A percentile compares a stretch with the other conserved stretches of the same genome.
Conservation (phyloP, 1,284 basidiomycete species). For the Gymnopus androsaceus region DNA sequence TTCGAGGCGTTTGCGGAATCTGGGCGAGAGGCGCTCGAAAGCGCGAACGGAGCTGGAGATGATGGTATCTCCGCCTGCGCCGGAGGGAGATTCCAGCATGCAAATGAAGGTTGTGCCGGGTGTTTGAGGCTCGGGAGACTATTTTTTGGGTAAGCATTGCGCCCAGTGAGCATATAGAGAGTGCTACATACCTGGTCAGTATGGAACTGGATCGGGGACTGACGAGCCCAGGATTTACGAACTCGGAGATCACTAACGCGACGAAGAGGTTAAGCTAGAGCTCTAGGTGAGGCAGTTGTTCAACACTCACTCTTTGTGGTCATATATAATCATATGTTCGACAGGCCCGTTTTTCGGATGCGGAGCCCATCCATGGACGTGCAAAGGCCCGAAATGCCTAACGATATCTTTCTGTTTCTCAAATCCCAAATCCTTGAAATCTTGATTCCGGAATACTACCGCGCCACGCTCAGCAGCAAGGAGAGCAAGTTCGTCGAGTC, state of each 20-base stretch:
- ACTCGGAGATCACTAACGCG: no score
- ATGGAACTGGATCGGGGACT: slow-evolving; percentile 10
- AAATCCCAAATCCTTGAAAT: not conserved
- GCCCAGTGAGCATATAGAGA: not conserved
- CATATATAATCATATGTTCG: slow-evolving; percentile 15
- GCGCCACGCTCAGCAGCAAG: slow-evolving; percentile 7
- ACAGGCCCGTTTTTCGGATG: not conserved
- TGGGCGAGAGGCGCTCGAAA: slow-evolving; percentile 12
- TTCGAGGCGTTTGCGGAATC: slow-evolving; percentile 15
- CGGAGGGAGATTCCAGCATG: not conserved
- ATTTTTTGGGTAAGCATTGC: slow-evolving; percentile 5
- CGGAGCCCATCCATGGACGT: not conserved
- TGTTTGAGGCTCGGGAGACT: slow-evolving; percentile 10
- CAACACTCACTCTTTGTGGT: slow-evolving; percentile 8
- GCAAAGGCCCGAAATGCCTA: not conserved
- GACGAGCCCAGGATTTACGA: no score
- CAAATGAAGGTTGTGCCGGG: slow-evolving; percentile 13
- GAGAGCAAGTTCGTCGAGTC: slow-evolving; percentile 7
- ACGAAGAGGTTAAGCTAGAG: no score
- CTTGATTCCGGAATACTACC: slow-evolving; percentile 6
- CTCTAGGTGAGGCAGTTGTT: no score
- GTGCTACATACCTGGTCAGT: not conserved
- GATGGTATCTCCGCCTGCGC: slow-evolving; percentile 12
- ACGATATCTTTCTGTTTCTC: not conserved
- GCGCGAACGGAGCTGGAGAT: slow-evolving; percentile 8